phyloP scores from a whole-genome alignment of 1,284 basidiomycete species.

The Rhodotorula sp. region DNA sequence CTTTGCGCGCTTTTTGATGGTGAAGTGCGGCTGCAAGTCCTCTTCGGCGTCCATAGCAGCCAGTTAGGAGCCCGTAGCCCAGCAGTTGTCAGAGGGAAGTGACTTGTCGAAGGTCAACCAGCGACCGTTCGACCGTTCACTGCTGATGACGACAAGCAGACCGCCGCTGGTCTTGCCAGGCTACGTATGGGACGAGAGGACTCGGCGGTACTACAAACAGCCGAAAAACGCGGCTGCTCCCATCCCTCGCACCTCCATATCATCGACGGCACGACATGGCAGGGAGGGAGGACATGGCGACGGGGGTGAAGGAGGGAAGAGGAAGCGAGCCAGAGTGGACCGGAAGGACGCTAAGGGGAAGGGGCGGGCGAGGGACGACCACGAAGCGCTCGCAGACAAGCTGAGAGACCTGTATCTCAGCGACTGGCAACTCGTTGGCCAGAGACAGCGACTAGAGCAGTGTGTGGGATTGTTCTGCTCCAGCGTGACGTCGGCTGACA shows the following conservation, averaged over 20 bases:
- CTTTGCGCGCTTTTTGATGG: slow-evolving; percentile 32
- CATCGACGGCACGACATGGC: neutral
- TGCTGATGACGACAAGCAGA: too few species aligned
- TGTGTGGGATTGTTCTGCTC: neutral
- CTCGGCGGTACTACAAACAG: slow-evolving; percentile 32
- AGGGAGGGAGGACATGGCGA: neutral
- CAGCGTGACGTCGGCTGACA: neutral
- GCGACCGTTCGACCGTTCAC: too few species aligned
- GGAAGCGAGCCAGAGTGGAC: too few species aligned
- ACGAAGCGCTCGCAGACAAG: too few species aligned
- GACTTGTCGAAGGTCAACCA: too few species aligned
- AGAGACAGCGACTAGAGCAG: slow-evolving; percentile 14
- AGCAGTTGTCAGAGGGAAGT: neutral
- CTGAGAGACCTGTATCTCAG: too few species aligned
- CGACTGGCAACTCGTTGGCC: too few species aligned
- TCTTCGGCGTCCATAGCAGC: slow-evolving; percentile 15
- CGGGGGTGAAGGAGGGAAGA: neutral
- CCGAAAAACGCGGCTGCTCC: neutral
- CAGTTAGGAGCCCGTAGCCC: too few species aligned
- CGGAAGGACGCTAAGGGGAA: too few species aligned
- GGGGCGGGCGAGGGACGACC: too few species aligned
- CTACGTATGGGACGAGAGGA: slow-evolving; percentile 21
- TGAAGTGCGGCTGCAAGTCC: slow-evolving; percentile 2
- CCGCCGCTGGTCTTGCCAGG: slow-evolving; percentile 31
- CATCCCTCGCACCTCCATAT: neutral